Conservation (phyloP, 345 rosid species). For the Syzygium grande region DNA sequence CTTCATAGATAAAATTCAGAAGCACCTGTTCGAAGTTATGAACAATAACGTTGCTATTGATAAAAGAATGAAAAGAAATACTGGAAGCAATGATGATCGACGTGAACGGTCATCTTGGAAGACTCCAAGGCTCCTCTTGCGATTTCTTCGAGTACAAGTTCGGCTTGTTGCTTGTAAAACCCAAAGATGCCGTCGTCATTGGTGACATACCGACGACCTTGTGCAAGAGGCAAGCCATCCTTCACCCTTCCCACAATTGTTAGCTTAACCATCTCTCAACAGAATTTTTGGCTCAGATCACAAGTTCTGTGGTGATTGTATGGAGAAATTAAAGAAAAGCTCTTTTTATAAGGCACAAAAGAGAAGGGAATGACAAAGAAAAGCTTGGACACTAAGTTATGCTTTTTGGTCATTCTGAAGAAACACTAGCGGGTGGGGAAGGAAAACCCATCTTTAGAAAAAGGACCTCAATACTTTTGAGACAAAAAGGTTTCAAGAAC, state of each 20-base stretch:
- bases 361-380: neutral
- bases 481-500: neutral
- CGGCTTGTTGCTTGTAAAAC: conserved; percentile 36
- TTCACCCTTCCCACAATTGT: conserved; percentile 46
- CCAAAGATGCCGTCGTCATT: conserved; percentile 16
- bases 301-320: neutral
- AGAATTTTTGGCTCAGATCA: neutral
- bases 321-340: neutral
- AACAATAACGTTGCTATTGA: neutral
- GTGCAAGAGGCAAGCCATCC: conserved; percentile 48
- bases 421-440: neutral
- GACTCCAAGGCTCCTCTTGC: conserved; percentile 27
- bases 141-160: conserved; percentile 38
- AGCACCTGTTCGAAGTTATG: neutral
- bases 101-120: conserved; percentile 29
- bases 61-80: conserved; percentile 7
- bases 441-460: neutral
- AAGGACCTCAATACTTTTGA: neutral
- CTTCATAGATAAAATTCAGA: neutral
- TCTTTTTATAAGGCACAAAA: neutral
- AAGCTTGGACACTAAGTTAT: neutral
- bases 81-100: conserved; percentile 50
- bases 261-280: conserved; percentile 36
- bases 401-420: neutral
- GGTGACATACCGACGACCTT: conserved; percentile 15